Evolutionary conservation across 1,284 basidiomycete species (phyloP).

Genomic region (Irpex sp.): DNA sequence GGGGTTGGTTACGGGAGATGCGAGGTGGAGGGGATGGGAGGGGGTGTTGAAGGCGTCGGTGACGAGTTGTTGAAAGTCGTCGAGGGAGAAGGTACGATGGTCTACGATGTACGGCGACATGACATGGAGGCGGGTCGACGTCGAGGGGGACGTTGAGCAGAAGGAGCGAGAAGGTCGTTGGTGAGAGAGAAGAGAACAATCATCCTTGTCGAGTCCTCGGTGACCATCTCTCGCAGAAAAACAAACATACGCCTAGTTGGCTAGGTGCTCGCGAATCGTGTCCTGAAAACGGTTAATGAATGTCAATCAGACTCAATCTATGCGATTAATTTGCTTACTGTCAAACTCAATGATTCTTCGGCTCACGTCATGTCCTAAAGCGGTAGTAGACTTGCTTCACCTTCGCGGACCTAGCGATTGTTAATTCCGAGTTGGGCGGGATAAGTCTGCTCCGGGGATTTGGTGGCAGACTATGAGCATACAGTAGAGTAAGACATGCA

Average conservation of each 20-base stretch:
- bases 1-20: background rate
- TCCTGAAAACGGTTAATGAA: background rate
- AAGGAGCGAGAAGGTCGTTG: background rate
- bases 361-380: background rate
- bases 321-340: background rate
- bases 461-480: too few relatives aligned
- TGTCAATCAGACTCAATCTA: background rate
- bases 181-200: background rate
- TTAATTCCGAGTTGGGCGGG: too few relatives aligned
- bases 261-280: background rate
- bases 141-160: background rate
- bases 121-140: background rate
- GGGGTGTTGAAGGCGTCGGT: slow-evolving; percentile 8
- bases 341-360: background rate
- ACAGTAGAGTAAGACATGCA: too few relatives aligned
- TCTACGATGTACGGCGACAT: background rate
- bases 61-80: slow-evolving; percentile 12
- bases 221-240: background rate
- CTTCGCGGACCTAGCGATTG: too few relatives aligned
- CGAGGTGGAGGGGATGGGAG: background rate
- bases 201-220: background rate
- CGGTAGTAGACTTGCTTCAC: too few relatives aligned
- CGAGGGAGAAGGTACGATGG: slow-evolving; percentile 3
- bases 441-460: too few relatives aligned
- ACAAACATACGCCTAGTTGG: background rate